These are phyloP conservation scores for Colletotrichum tanaceti DNA, from an alignment of 2,329 filamentous ascomycete genomes.

Conservation along the genomic window DNA sequence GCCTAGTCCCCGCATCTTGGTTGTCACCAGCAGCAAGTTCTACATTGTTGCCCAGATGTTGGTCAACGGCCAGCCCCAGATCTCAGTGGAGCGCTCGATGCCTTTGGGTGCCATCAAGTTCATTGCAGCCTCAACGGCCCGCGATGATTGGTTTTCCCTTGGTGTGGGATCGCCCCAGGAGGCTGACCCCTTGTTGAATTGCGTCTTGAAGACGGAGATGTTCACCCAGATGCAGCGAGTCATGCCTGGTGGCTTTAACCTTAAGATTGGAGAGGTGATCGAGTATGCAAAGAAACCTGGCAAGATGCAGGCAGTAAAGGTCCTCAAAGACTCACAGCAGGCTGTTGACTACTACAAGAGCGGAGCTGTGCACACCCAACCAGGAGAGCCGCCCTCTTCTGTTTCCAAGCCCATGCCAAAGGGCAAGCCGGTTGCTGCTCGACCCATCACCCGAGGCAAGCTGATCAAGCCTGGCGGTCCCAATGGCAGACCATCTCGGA, in stretches of 20 bases:
- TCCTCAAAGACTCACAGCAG: slow-evolving; percentile 84
- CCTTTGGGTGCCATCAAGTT: slow-evolving; percentile 90
- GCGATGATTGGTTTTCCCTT: slow-evolving; percentile 97
- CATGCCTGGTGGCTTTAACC: slow-evolving; percentile 81
- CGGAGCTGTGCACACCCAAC: slow-evolving; percentile 85
- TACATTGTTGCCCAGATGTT: slow-evolving; percentile 89
- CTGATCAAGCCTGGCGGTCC: slow-evolving; percentile 92
- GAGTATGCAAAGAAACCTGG: slow-evolving; percentile 98
- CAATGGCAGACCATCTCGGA: slow-evolving; percentile 80
- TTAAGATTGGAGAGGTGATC: slow-evolving; percentile 86
- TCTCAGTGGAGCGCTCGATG: slow-evolving; percentile 83
- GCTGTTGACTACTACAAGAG: slow-evolving; percentile 93
- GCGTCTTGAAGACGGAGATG: slow-evolving; percentile 95
- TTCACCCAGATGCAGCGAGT: slow-evolving; percentile 89
- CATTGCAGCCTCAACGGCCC: slow-evolving; percentile 80
- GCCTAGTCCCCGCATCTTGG: slow-evolving; percentile 83
- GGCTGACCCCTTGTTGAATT: slow-evolving; percentile 92
- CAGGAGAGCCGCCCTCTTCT: slow-evolving; percentile 85
- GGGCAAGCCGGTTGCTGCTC: slow-evolving; percentile 84
- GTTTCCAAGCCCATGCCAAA: slow-evolving; percentile 87
- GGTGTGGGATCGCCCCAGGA: slow-evolving; percentile 91
- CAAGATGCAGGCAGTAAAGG: slow-evolving; percentile 90
- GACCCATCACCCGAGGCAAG: slow-evolving; percentile 93
- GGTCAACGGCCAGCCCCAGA: slow-evolving; percentile 83
- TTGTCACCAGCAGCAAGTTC: slow-evolving; percentile 87